A percentile compares a stretch with the other conserved stretches of the same genome.
These are phyloP conservation scores for Solanum stenotomum DNA, from an alignment of 257 asterid genomes.

Conservation along the genomic window DNA sequence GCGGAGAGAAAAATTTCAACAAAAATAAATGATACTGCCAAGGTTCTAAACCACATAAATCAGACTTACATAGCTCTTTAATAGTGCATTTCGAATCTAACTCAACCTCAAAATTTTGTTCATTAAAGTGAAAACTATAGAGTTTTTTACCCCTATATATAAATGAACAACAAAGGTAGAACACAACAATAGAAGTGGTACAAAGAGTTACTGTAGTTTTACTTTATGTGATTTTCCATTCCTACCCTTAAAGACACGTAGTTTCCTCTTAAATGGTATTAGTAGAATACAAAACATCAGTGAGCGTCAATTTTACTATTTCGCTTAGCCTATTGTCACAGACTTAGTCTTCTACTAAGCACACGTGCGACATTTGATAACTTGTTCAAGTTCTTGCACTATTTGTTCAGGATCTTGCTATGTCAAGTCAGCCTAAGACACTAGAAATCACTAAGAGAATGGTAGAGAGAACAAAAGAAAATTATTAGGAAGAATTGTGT, in stretches of 20 bases:
- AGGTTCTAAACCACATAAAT: background rate
- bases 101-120: no score
- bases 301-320: background rate
- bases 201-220: background rate
- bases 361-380: no score
- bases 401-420: no score
- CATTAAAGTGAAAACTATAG: background rate
- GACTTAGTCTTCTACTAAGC: no score
- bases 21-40: background rate
- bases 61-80: background rate
- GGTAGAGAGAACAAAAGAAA: no score
- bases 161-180: background rate
- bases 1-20: background rate
- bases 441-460: no score
- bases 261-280: no score
- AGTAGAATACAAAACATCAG: no score
- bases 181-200: background rate
- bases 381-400: no score
- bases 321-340: background rate
- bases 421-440: no score
- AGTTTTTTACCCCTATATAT: background rate
- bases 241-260: background rate
- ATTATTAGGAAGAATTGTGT: no score
- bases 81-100: background rate
- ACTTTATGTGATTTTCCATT: background rate